Evolutionary conservation across 805 yeast species (phyloP), one percentile per base, ranked within the genome.

Genomic region (Lachancea nothofagi): DNA sequence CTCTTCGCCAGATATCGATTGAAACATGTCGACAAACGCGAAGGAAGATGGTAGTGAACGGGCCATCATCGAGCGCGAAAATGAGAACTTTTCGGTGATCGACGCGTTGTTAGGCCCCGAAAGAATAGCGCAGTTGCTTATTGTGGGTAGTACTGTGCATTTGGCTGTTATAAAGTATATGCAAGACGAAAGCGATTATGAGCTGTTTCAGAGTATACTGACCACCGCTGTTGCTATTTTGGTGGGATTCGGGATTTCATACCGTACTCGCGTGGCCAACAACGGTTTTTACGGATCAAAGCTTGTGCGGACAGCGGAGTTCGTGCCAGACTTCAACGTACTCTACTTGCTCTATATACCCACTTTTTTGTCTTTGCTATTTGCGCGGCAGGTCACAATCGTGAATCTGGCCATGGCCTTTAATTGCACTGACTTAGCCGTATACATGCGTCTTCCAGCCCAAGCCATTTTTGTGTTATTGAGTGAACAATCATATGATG

Each of bases 341-440:
- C 29, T 64, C 3, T 66, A 66, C 42, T 28, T 62, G 28, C 40
- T 63, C 4, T 64, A 55, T 43, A 30, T 67, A 15, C 66, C 70
- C 2, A 44, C 58, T 7, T 48, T 59, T 49, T 22, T 63, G 6
- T 49, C 63, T 3, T 45, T 61, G 12, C 46, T 55, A 8, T 58
- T 54, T 33, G 50, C 53, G 31, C 49, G 46, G 18, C 45, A 53
- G 5, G 32, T 55, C 6, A 33, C 62, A 29, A 38, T 56, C 1
- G 49, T 53, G 24, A 67, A 66, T 36, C 48, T 55, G 17, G 57
- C 63, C 3, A 43, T 66, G 30, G 48, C 57, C 6, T 47, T 61
- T n/a, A 54, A 62, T 17, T 51, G 55, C 1, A 33, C 64, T 7
- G 61, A 62, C 4, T 43, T 49, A 12, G 40, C 55, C 7, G 28